Base-by-base conservation (phyloP, 768 basidiomycete genomes). In the Galerina sulciceps region DNA sequence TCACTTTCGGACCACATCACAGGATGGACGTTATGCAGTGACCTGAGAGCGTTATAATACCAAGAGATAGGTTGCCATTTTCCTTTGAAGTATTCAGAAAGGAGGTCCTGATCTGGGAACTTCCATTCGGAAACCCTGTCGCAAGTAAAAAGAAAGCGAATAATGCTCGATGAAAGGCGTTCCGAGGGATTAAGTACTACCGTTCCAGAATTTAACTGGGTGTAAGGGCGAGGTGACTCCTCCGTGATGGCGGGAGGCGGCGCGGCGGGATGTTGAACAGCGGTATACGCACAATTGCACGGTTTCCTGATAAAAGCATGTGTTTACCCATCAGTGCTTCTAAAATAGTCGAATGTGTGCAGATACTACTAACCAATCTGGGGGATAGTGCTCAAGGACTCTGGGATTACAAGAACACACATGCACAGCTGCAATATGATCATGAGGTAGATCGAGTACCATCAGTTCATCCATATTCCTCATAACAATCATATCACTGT, bases 351-450 rank as follows among this genome's bases (percentile, higher is more conserved):
- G 58, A 48, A 42, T 47, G 31, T 45, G 15, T 26, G 36, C 48
- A 77, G 26, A 70, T 51, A 82, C 68, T 51, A 82, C 68, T 68
- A 62, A 83, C 97, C 96, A 99, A 69, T 97, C 94, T 3, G 73
- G 66, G 8, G 96, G 96, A 74, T 99, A 99, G 71, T 96, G 93
- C 2, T 80, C 60, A 17, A 96, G 71, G 68, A 86, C 89, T 38
- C 87, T 84, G 6, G 96, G 96, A 73, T 99, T 99, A 77, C 96
- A 99, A 3, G 94, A 88, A 68, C 96, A 99, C 13, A 87, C 95
- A 63, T 96, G 96, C 0, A 79, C 83, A 0, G 94, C 95, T 5
- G 93, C 95, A 57, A 98, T 95, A 73, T 88, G 86, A 61, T 87
- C 91, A 17, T 71, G 58, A 2, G 80, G 81, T 4, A 96, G 75